These are phyloP conservation scores for Boletus tylopilopsis DNA, from an alignment of 768 basidiomycete genomes.

Conservation along the genomic window DNA sequence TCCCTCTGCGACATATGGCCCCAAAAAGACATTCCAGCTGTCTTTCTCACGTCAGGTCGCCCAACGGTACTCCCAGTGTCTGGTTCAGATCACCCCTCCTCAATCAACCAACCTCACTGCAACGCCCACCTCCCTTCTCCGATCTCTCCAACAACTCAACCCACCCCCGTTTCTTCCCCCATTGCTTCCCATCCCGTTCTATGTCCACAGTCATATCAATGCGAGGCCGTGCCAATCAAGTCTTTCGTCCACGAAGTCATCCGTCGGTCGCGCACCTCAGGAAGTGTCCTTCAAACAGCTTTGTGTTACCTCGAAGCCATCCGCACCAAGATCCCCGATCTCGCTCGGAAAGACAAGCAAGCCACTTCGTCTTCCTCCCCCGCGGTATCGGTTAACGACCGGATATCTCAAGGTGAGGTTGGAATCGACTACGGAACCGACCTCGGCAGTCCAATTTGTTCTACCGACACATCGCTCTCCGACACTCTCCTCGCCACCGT, in stretches of 20 bases:
- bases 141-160: conserved; percentile 46
- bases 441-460: conserved; percentile 15
- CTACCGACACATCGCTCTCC: conserved; percentile 3
- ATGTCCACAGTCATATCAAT: conserved; percentile 13
- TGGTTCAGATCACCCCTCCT: conserved; percentile 8
- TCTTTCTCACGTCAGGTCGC: conserved; percentile 43
- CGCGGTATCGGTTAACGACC: conserved; percentile 38
- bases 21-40: conserved; percentile 65
- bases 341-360: conserved; percentile 48
- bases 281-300: conserved; percentile 80
- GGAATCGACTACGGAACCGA: conserved; percentile 41
- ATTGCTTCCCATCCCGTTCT: conserved; percentile 18
- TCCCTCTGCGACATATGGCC: conserved; percentile 79
- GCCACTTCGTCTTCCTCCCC: conserved; percentile 41
- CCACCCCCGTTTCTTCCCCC: conserved; percentile 28
- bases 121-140: conserved; percentile 52
- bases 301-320: conserved; percentile 85
- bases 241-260: conserved; percentile 88
- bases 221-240: conserved; percentile 56
- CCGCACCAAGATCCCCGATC: conserved; percentile 64
- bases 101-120: conserved; percentile 11
- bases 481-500: conserved; percentile 42
- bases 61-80: conserved; percentile 20
- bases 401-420: conserved; percentile 41
- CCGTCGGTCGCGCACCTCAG: conserved; percentile 80